Evolutionary conservation across 1,284 basidiomycete genomes (phyloP).

Genomic region (Ganoderma lucidum): DNA sequence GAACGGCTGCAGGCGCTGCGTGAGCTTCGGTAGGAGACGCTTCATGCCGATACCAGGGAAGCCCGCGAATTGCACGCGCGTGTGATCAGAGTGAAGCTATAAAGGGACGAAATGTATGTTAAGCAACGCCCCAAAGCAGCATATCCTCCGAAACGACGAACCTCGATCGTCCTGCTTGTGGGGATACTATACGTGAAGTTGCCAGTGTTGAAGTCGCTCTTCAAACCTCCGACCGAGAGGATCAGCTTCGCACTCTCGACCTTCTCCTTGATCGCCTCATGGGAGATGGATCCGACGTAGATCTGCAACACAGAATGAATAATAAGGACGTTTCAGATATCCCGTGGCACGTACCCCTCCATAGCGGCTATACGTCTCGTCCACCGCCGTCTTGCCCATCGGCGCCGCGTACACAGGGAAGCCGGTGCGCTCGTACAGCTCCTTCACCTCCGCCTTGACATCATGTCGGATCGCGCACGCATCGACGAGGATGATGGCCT

Average conservation of each 20-base stretch:
- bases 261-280: constrained; percentile 74
- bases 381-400: constrained; percentile 89
- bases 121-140: constrained; percentile 15
- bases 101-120: background rate
- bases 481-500: constrained; percentile 87
- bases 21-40: constrained; percentile 72
- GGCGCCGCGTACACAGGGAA: constrained; percentile 86
- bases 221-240: constrained; percentile 82
- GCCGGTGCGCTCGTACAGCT: constrained; percentile 75
- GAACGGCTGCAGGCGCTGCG: constrained; percentile 58
- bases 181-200: constrained; percentile 83
- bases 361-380: constrained; percentile 85
- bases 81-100: constrained; percentile 87
- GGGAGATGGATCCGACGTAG: constrained; percentile 84
- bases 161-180: constrained; percentile 67
- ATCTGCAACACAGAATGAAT: constrained; percentile 55
- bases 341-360: constrained; percentile 73
- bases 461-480: constrained; percentile 88
- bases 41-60: constrained; percentile 79
- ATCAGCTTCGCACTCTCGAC: constrained; percentile 88
- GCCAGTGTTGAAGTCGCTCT: constrained; percentile 93
- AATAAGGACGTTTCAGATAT: constrained; percentile 1
- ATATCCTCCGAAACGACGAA: constrained; percentile 37
- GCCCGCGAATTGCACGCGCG: constrained; percentile 68
- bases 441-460: constrained; percentile 70